Conservation (phyloP, 192 early-diverging fungal genomes). For the Gigaspora rosea region DNA sequence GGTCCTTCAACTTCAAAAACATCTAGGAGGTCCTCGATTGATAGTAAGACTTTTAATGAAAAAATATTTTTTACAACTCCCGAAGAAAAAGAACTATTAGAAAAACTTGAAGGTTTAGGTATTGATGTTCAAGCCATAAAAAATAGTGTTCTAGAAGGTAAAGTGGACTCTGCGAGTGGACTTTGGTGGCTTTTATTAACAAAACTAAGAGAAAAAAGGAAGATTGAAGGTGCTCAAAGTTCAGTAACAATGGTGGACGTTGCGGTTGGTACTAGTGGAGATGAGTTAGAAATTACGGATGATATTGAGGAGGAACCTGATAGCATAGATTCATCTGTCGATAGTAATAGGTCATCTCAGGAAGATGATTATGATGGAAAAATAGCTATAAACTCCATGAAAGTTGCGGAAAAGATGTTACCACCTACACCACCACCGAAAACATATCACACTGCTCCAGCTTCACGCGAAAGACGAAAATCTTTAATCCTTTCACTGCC, state of each 20-base stretch:
- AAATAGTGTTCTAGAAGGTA: constrained; percentile 32
- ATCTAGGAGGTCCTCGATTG: constrained; percentile 27
- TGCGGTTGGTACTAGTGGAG: constrained; percentile 30
- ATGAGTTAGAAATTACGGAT: not conserved
- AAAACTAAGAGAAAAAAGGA: constrained; percentile 30
- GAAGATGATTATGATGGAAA: not conserved
- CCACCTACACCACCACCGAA: constrained; percentile 26
- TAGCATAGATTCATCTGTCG: not conserved
- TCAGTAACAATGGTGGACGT: constrained; percentile 20
- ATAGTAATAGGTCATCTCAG: not conserved
- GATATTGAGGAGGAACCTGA: constrained; percentile 26
- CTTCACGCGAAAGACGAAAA: constrained; percentile 27
- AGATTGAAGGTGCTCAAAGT: not conserved
- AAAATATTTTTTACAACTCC: constrained; percentile 26
- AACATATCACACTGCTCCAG: constrained; percentile 27
- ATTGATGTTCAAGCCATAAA: constrained; percentile 25
- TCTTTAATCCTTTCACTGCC: constrained; percentile 25
- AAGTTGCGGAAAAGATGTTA: not conserved
- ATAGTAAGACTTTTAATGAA: constrained; percentile 33
- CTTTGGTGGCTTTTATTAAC: constrained; percentile 32
- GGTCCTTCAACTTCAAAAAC: constrained; percentile 21
- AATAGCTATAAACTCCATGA: not conserved
- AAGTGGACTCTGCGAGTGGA: constrained; percentile 29
- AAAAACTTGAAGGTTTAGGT: constrained; percentile 28
- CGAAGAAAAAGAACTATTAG: constrained; percentile 34